Conservation (phyloP, 305 asterid genomes). For the Caryopteris hybrid region DNA sequence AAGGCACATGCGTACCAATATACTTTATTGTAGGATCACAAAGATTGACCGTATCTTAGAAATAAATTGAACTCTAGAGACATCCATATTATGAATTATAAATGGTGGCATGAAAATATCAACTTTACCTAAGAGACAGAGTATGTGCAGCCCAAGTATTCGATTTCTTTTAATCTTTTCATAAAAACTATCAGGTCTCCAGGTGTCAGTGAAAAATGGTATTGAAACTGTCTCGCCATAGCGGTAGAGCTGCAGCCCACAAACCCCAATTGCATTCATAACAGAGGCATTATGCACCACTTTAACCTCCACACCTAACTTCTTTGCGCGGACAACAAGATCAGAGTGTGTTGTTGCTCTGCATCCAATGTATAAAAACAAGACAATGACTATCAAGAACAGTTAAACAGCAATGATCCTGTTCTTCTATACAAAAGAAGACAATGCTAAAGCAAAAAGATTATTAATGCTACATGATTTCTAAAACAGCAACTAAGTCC, state of each 20-base stretch:
- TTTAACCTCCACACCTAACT: constrained; percentile 67
- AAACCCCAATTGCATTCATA: constrained; percentile 89
- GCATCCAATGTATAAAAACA: constrained; percentile 16
- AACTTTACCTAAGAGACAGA: constrained; percentile 72
- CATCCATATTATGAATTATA: background rate
- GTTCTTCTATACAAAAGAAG: background rate
- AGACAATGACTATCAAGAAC: constrained; percentile 4
- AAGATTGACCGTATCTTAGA: too few relatives aligned
- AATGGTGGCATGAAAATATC: background rate
- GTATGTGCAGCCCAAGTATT: constrained; percentile 72
- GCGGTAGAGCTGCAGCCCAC: constrained; percentile 86
- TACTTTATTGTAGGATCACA: background rate
- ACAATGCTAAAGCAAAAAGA: background rate
- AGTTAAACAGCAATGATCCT: background rate
- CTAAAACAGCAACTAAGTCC: background rate
- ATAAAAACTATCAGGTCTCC: constrained; percentile 97
- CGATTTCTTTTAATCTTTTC: constrained; percentile 69
- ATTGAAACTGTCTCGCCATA: constrained; percentile 87
- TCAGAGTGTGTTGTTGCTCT: constrained; percentile 95
- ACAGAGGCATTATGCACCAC: constrained; percentile 92
- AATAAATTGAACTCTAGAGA: background rate
- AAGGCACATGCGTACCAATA: background rate
- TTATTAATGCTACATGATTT: background rate
- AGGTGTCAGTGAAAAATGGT: constrained; percentile 85
- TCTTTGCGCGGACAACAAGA: constrained; percentile 88